These are phyloP conservation scores for Pleoardoris graminearum DNA, from an alignment of 2,329 filamentous ascomycete species.

Conservation along the genomic window DNA sequence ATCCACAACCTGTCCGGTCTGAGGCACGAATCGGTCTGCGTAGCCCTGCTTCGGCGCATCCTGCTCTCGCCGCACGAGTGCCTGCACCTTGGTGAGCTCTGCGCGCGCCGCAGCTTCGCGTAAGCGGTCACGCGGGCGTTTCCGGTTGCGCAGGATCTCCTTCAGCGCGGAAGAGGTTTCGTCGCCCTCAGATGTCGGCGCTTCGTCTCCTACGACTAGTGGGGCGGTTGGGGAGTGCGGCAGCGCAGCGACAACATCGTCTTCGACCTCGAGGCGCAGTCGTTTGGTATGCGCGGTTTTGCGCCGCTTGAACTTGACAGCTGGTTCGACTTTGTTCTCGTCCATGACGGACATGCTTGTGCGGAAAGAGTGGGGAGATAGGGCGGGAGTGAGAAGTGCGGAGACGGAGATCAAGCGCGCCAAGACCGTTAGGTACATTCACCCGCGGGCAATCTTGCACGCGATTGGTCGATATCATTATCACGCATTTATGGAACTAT, in stretches of 20 bases:
- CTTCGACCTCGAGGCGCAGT: constrained; percentile 18
- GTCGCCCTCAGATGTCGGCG: constrained; percentile 10
- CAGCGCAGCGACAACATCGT: constrained; percentile 1
- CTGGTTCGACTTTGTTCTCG: constrained; percentile 17
- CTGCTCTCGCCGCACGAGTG: constrained; percentile 22
- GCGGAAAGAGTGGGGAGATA: background rate
- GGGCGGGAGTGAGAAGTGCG: background rate
- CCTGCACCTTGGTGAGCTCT: constrained; percentile 17
- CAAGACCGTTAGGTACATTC: background rate
- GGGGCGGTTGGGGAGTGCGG: constrained; percentile 13
- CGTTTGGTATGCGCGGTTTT: constrained; percentile 34
- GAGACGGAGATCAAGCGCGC: background rate
- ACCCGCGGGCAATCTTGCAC: constrained; percentile 1
- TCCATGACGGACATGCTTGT: constrained; percentile 22
- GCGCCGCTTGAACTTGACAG: constrained; percentile 39
- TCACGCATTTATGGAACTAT: too few relatives aligned
- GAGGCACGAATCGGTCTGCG: constrained; percentile 65
- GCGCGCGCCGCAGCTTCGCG: constrained; percentile 25
- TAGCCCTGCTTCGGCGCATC: constrained; percentile 29
- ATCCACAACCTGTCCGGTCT: constrained; percentile 69
- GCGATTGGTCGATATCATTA: background rate
- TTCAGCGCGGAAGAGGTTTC: constrained; percentile 28
- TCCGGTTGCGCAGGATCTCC: constrained; percentile 39
- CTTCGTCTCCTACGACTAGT: background rate
- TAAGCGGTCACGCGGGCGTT: constrained; percentile 30